Conservation (phyloP, 1,139 yeast genomes). For the Geotrichum siamense region DNA sequence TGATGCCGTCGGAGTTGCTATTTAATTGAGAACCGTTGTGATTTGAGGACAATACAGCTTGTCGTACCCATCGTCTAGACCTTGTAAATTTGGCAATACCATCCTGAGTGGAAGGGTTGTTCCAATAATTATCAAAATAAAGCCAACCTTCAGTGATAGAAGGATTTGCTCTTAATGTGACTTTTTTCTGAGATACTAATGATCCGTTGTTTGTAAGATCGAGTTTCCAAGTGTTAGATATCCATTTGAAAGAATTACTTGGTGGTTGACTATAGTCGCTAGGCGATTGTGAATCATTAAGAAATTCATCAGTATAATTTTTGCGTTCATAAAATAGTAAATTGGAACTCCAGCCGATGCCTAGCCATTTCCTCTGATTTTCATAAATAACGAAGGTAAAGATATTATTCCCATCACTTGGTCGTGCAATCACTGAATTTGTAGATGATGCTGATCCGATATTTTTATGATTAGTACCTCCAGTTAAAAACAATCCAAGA, state of each 20-base stretch:
- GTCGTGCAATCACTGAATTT: constrained; percentile 49
- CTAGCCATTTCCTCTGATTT: constrained; percentile 95
- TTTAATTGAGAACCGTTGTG: too few relatives aligned
- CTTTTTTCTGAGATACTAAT: constrained; percentile 6
- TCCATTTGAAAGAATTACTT: constrained; percentile 62
- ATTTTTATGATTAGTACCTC: constrained; percentile 29
- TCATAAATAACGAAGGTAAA: constrained; percentile 93
- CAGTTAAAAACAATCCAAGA: constrained; percentile 73
- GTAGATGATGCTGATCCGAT: constrained; percentile 47
- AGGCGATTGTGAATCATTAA: constrained; percentile 75
- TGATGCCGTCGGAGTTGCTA: too few relatives aligned
- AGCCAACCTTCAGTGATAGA: constrained; percentile 75
- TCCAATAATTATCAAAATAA: constrained; percentile 91
- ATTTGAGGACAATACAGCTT: constrained; percentile 57
- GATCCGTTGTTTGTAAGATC: constrained; percentile 85
- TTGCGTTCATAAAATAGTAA: constrained; percentile 86
- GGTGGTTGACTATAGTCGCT: constrained; percentile 77
- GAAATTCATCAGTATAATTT: constrained; percentile 94
- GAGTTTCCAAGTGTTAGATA: constrained; percentile 88
- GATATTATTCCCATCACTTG: constrained; percentile 54
- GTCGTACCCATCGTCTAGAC: constrained; percentile 90
- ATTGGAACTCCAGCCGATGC: constrained; percentile 96
- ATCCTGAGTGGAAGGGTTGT: constrained; percentile 81
- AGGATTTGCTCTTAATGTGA: constrained; percentile 43
- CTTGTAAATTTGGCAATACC: constrained; percentile 86